Evolutionary conservation across 345 rosid species (phyloP), one percentile per base, ranked within the genome.

Genomic region (Populus pruinosa): DNA sequence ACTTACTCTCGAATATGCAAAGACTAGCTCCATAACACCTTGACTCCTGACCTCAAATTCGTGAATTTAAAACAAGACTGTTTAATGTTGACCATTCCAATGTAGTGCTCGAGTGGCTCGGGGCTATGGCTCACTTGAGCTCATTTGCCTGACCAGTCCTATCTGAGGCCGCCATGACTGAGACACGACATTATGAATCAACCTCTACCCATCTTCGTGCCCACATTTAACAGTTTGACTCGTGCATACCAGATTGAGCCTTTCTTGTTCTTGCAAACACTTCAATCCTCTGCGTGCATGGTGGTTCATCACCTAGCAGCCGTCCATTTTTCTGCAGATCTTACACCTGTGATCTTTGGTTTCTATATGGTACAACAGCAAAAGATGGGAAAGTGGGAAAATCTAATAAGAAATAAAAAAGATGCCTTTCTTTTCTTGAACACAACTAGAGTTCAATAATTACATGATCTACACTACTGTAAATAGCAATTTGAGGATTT

Each of bases 381-480:
- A 53, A 20, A 53, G 23, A 53, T 5, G 56, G 6, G 56, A 33
- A 33, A 17, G 56, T 50, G 6, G 9, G 56, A 5, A 6, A 18
- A 50, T 50, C 21, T 53, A 18, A 53, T 17, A 53, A 4, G 21
- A 53, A 53, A 8, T 53, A 50, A 39, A 39, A 39, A 6, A 39
- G 1, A 39, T 39, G 43, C 43, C 43, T 39, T 39, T 39, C 43
- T 39, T 39, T 39, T 39, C 43, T 39, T 53, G 59, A 53, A 53
- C n/a, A 8, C 59, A 53, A n/a, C 59, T 11, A 47, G 6, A 31
- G 35, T 29, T 2, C n/a, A 75, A 49, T 81, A 79, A 83, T 76
- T 81, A 71, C 84, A 85, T 63, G 41, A 77, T 75, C 71, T 65
- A 44, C 8, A 55, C 70, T 36, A 43, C 65, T 50, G 4, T 41